Base-by-base conservation (phyloP, 148 eudicot genomes). In the Chenopodium album region DNA sequence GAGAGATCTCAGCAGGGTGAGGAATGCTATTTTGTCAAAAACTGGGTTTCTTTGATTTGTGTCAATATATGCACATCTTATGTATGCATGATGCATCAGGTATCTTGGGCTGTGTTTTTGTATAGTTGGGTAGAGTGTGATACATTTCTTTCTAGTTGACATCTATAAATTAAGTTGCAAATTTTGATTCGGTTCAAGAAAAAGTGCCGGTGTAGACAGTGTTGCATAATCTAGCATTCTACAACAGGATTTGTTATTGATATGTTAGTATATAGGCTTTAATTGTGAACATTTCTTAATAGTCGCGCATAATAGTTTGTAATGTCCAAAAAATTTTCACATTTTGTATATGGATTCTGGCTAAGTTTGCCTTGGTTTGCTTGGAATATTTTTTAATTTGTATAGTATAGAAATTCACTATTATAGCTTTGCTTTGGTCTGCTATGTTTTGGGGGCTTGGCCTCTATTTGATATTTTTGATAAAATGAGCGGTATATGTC, bases 1-100 rank as follows among this genome's bases (percentile, higher is more conserved):
- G 54, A 91, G 93, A 79, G 97, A 93, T 85, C 92, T 90, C 8
- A 89, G 91, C 37, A 82, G 91, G 89, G 90, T 90, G 29, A 93
- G 97, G 81, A 80, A 93, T 88, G 92, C 90, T 71, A 87, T 93
- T 28, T 82, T 90, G 78, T 87, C 87, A 19, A 90, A 68, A 86
- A 93, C 87, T 54, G 87, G 87, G 41, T 85, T 85, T 60, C 75
- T 81, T 4, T 85, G 79, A 77, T 44, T 56, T 80, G 16, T 63
- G 46, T 44, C 75, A 44, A 44, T 44, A 46, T 72, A 46, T 72
- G 50, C 50, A n/a, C 19, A 46, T 11, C 14, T 72, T 2, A 19
- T 3, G 74, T 20, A 69, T 5, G 29, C 71, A 10, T 67, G 5
- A 8, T 2, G 41, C 28, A 14, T 20, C 29, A 13, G 29, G 72